Conservation (phyloP, 202 grass and related monocot genomes). For the Alloteropsis angusta region DNA sequence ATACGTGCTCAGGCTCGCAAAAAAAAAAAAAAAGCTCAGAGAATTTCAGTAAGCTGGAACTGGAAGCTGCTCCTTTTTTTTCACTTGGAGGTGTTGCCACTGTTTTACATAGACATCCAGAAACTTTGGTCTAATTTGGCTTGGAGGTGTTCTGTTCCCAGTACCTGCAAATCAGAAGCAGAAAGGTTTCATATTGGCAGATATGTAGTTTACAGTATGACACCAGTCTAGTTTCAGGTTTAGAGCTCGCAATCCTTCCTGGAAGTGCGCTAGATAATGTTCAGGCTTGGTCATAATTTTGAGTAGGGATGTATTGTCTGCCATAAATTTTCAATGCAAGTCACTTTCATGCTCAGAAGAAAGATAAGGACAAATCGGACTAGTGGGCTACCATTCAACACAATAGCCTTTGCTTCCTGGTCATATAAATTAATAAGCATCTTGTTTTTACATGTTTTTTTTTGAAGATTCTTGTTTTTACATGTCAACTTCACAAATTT, state of each 20-base stretch:
- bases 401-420: too few relatives aligned
- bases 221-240: background rate
- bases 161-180: background rate
- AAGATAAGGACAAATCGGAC: background rate
- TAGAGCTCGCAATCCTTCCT: background rate
- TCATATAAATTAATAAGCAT: too few relatives aligned
- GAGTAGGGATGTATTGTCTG: background rate
- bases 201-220: background rate
- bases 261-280: background rate
- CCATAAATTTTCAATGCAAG: background rate
- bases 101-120: background rate
- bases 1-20: too few relatives aligned
- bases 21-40: too few relatives aligned
- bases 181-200: background rate
- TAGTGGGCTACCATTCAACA: too few relatives aligned
- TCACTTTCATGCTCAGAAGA: slow-evolving; percentile 10
- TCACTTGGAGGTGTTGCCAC: background rate
- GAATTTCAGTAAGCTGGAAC: background rate
- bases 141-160: background rate
- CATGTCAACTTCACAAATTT: too few relatives aligned
- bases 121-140: background rate
- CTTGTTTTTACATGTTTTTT: too few relatives aligned
- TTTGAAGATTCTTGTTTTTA: too few relatives aligned
- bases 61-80: background rate
- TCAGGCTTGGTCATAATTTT: background rate